Evolutionary conservation across 768 basidiomycete species (phyloP).

Genomic region (Podaxis sp.): DNA sequence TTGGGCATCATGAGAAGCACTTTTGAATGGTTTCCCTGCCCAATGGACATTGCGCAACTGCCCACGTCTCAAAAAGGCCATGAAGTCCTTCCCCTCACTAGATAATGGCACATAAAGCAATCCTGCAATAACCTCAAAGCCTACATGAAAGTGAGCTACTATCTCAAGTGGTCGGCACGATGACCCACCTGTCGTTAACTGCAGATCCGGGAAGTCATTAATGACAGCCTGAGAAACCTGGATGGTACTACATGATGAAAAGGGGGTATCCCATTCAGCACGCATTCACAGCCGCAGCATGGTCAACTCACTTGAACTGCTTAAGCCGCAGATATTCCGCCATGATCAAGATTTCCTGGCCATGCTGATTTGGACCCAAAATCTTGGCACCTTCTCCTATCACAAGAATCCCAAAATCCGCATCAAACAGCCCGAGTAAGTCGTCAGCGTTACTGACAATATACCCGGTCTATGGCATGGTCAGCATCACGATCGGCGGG

Average conservation of each 20-base stretch:
- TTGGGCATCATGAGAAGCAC: conserved; percentile 25
- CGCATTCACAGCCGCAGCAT: neutral
- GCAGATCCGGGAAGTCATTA: conserved; percentile 71
- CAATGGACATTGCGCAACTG: conserved; percentile 71
- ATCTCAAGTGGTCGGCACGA: neutral
- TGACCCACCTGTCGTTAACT: conserved; percentile 45
- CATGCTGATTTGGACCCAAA: conserved; percentile 65
- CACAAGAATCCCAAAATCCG: conserved; percentile 71
- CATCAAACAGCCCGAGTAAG: conserved; percentile 74
- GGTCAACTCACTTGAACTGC: conserved; percentile 56
- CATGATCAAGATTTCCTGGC: conserved; percentile 76
- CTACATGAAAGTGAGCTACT: conserved; percentile 21
- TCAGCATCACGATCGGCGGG: neutral
- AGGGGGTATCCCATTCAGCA: neutral
- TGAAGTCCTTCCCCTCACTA: conserved; percentile 72
- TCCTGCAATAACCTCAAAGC: conserved; percentile 68
- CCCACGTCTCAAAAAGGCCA: conserved; percentile 77
- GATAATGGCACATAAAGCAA: conserved; percentile 77
- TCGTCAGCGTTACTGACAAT: conserved; percentile 83
- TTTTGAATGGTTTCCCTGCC: conserved; percentile 72
- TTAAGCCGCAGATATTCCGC: conserved; percentile 78
- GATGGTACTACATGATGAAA: conserved; percentile 46
- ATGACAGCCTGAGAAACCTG: conserved; percentile 71
- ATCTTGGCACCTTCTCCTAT: conserved; percentile 74
- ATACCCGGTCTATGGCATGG: conserved; percentile 52